phyloP scores from a whole-genome alignment of 129 eudicot species.

The Scalesia atractyloides region DNA sequence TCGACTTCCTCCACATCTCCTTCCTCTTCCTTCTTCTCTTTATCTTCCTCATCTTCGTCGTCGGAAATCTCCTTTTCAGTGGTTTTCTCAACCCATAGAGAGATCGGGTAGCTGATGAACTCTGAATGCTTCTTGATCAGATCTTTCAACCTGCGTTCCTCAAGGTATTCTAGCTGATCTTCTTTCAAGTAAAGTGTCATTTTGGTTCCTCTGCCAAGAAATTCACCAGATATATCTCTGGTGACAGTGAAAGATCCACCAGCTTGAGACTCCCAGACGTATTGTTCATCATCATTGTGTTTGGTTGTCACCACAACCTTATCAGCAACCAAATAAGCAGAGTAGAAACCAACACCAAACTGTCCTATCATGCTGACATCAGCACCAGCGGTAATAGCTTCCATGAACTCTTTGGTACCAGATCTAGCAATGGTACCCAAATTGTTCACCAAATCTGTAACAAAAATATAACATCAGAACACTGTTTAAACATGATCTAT shows the following conservation, averaged over 20 bases:
- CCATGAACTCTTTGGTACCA: constrained; percentile 91
- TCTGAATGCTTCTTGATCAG: constrained; percentile 81
- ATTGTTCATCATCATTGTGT: constrained; percentile 89
- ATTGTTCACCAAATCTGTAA: constrained; percentile 83
- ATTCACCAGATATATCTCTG: constrained; percentile 73
- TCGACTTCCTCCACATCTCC: constrained; percentile 79
- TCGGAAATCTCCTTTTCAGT: constrained; percentile 77
- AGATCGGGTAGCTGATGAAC: constrained; percentile 89
- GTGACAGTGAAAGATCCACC: constrained; percentile 89
- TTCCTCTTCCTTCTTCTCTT: constrained; percentile 75
- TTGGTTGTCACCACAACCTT: constrained; percentile 78
- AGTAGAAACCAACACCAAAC: constrained; percentile 95
- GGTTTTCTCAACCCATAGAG: constrained; percentile 78
- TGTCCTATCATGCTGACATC: constrained; percentile 96
- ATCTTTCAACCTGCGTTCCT: constrained; percentile 81
- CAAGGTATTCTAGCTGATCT: constrained; percentile 85
- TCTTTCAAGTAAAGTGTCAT: constrained; percentile 68
- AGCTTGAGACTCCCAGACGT: constrained; percentile 90
- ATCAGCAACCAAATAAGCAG: constrained; percentile 88
- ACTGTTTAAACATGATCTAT: background rate
- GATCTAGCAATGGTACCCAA: constrained; percentile 90
- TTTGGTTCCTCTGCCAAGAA: constrained; percentile 78
- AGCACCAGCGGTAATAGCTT: constrained; percentile 89
- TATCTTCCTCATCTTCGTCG: constrained; percentile 81
- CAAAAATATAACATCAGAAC: background rate